These are phyloP conservation scores for Allantophomopsis lycopodina DNA, from an alignment of 2,329 filamentous ascomycete species.

Conservation along the genomic window DNA sequence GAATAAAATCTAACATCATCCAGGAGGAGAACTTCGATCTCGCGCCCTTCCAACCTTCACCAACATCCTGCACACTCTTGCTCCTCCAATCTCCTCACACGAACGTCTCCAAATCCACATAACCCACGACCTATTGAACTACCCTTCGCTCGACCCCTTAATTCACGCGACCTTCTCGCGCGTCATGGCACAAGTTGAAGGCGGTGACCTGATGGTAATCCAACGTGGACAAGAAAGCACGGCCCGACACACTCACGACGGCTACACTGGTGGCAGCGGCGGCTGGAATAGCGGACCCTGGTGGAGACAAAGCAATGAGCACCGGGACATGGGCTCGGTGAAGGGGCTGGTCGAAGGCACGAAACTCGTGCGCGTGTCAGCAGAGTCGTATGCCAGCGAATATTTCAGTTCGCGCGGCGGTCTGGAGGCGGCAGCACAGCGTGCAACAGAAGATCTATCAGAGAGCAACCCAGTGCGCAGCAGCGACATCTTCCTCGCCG, in stretches of 20 bases:
- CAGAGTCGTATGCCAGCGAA: constrained; percentile 76
- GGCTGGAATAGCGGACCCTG: constrained; percentile 93
- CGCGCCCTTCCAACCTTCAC: constrained; percentile 90
- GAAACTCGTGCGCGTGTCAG: constrained; percentile 79
- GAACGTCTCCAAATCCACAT: constrained; percentile 96
- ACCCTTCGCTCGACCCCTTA: constrained; percentile 85
- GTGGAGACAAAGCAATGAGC: constrained; percentile 65
- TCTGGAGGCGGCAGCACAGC: constrained; percentile 64
- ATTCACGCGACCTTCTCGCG: constrained; percentile 85
- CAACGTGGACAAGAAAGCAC: constrained; percentile 83
- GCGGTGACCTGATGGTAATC: constrained; percentile 85
- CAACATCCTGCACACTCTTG: constrained; percentile 86
- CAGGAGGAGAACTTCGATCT: constrained; percentile 75
- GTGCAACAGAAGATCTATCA: constrained; percentile 65
- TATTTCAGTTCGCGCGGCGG: constrained; percentile 72
- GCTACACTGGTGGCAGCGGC: constrained; percentile 38
- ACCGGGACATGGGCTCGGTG: constrained; percentile 67
- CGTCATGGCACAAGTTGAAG: constrained; percentile 98
- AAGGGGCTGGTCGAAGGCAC: constrained; percentile 75
- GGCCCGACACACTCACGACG: constrained; percentile 49
- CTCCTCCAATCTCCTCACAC: constrained; percentile 91
- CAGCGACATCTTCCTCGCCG: constrained; percentile 89
- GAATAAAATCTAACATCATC: too few relatives aligned
- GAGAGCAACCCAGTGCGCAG: constrained; percentile 83
- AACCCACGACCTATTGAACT: constrained; percentile 88